Evolutionary conservation across 2,329 filamentous ascomycete genomes (phyloP), one percentile per base, ranked within the genome.

Genomic region (Sporothrix luriei): DNA sequence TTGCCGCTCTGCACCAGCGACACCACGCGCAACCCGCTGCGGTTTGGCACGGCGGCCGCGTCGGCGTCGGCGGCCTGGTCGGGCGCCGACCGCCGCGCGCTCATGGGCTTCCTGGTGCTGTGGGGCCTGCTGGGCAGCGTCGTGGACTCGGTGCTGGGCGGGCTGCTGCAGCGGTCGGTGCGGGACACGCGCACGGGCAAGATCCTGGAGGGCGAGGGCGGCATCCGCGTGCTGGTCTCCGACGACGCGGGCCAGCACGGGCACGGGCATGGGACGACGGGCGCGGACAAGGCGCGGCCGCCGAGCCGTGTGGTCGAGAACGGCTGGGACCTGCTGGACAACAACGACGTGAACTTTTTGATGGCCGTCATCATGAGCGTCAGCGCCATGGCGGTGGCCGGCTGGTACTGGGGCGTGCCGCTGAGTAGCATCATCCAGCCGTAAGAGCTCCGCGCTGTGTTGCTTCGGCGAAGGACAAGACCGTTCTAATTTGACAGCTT

Each of bases 301-400:
- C 86, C 90, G 71, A 89, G 88, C 66, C 82, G 90, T 21, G 81
- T 88, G 5, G 79, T 90, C 7, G 88, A 91, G 79, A 90, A 83
- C 74, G 93, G 77, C 66, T 83, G 81, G 86, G 86, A 97, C 77
- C 78, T 96, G 72, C 82, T 99, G 70, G 93, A 97, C 79, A 99
- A 99, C 79, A 99, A 99, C 78, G 91, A 92, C 68, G 93, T 99
- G 75, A 99, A 99, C 78, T 87, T 97, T 70, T 78, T 94, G 69
- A 98, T 97, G 94, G 94, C 94, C 0, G 84, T 87, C 16, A 83
- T 84, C 4, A 94, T 97, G 87, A 97, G 92, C 77, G 73, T 93
- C 21, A 87, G 90, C 4, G 91, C 89, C 4, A 96, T 98, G 87
- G 82, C 81, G 0, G 79, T 87, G 46, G 88, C 86, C 40, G 80